A percentile compares a stretch with the other conserved stretches of the same genome.
Conservation (phyloP, 805 yeast genomes). For the Dipodascopsis uninucleata region DNA sequence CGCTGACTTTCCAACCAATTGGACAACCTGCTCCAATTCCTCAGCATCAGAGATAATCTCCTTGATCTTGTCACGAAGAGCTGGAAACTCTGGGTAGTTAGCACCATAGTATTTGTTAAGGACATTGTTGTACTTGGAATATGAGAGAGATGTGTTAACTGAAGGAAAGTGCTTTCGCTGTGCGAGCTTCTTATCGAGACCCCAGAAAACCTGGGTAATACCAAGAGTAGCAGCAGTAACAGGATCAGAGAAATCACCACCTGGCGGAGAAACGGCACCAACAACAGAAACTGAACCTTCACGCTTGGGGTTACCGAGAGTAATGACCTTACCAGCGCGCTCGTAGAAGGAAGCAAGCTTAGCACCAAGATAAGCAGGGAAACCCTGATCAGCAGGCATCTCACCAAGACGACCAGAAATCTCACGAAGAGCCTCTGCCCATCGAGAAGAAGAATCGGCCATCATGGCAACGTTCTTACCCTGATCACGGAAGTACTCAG, state of each 20-base stretch:
- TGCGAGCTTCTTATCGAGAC: constrained; percentile 96
- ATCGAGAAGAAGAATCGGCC: constrained; percentile 99
- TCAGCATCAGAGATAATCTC: constrained; percentile 96
- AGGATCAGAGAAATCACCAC: constrained; percentile 99
- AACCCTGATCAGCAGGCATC: constrained; percentile 99
- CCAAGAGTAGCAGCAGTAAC: constrained; percentile 97
- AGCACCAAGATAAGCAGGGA: constrained; percentile 99
- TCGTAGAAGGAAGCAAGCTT: constrained; percentile 98
- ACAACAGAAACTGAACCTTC: constrained; percentile 97
- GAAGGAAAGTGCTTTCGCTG: constrained; percentile 99
- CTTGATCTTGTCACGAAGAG: constrained; percentile 82
- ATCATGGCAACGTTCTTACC: constrained; percentile 99
- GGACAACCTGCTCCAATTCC: constrained; percentile 98
- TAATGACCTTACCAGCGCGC: constrained; percentile 96
- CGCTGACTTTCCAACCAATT: constrained; percentile 97
- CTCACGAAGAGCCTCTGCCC: constrained; percentile 99
- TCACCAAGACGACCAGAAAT: constrained; percentile 99
- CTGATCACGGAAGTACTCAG: constrained; percentile 99
- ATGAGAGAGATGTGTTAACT: constrained; percentile 90
- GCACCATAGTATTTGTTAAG: constrained; percentile 79
- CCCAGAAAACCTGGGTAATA: constrained; percentile 99
- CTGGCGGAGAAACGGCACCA: constrained; percentile 99
- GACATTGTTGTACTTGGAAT: constrained; percentile 91
- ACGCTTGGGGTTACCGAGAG: constrained; percentile 95
- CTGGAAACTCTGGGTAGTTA: constrained; percentile 87